Percentiles rank a stretch among this genome's conserved stretches.
Conservation (phyloP, 345 rosid species). For the Cochlearia excelsa region DNA sequence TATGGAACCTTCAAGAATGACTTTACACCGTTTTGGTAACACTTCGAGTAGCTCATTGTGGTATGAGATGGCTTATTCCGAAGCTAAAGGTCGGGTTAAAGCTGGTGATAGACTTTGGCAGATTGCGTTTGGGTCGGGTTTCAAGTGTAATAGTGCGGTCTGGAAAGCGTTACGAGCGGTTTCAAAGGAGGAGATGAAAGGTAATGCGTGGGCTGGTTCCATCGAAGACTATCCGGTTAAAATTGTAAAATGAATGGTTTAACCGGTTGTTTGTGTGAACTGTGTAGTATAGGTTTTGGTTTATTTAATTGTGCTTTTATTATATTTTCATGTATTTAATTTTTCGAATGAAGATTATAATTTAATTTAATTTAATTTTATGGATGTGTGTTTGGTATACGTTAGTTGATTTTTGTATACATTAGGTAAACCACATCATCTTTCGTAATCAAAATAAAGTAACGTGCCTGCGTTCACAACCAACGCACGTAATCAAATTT, state of each 20-base stretch:
- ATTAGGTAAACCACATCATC: constrained; percentile 23
- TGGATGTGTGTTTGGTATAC: constrained; percentile 26
- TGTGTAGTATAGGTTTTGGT: constrained; percentile 1
- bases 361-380: constrained; percentile 27
- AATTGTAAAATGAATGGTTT: constrained; percentile 30
- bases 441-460: too few relatives aligned
- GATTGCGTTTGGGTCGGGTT: constrained; percentile 27
- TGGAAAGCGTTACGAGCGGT: constrained; percentile 46
- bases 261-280: constrained; percentile 10
- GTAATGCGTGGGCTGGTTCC: constrained; percentile 73
- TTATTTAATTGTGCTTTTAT: constrained; percentile 11
- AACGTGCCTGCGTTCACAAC: too few relatives aligned
- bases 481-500: too few relatives aligned
- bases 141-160: constrained; percentile 68
- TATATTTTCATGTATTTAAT: constrained; percentile 12
- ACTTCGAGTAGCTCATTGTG: background rate
- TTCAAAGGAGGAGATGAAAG: constrained; percentile 38
- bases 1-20: background rate
- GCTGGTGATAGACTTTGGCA: background rate
- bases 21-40: background rate
- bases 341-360: constrained; percentile 16
- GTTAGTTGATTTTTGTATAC: constrained; percentile 16
- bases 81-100: background rate
- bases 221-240: constrained; percentile 61
- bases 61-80: background rate